Base-by-base conservation (phyloP, 2,329 filamentous ascomycete genomes). In the Fusarium sp. region DNA sequence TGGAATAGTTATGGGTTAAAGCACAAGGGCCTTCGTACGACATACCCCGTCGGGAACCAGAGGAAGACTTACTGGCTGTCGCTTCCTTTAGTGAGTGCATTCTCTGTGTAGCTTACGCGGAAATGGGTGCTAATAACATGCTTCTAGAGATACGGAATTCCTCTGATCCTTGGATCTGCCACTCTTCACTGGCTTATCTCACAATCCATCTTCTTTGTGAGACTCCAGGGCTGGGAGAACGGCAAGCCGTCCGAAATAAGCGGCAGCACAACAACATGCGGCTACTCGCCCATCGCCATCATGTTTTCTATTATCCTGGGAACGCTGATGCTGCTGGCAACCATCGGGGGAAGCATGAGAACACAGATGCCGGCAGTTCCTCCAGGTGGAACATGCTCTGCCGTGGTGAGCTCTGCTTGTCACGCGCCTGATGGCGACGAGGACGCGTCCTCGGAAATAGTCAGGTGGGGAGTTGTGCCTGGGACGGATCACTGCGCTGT, bases 151-250 rank as follows among this genome's bases (percentile, higher is more conserved):
- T 51, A 51, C 10, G 48, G 48, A 8, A 13, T 51, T 18, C 34
- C 48, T 4, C 9, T 51, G 10, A 51, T 51, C 6, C 13, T 51
- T 4, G 48, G 34, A 16, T 51, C 48, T 2, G 48, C 48, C 10
- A 51, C 48, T 15, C 48, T 51, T 18, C 48, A 51, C 48, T 51
- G 48, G 48, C 48, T 51, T 12, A 51, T 51, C 13, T 51, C 48
- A 2, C 48, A 51, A 6, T 51, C 48, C 48, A 51, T 51, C 9
- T 51, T 51, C 34, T 51, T 51, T 18, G 48, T 51, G 0, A 51
- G 37, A 1, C 34, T 51, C 6, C 31, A 37, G 1, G 23, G 27
- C 13, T 51, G 23, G 16, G 15, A 28, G 30, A 23, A 51, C 15
- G 48, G 37, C 34, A 51, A 39, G 31, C 13, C 18, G 16, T 1